Conservation (phyloP, 345 rosid species). For the Brassica juncea region DNA sequence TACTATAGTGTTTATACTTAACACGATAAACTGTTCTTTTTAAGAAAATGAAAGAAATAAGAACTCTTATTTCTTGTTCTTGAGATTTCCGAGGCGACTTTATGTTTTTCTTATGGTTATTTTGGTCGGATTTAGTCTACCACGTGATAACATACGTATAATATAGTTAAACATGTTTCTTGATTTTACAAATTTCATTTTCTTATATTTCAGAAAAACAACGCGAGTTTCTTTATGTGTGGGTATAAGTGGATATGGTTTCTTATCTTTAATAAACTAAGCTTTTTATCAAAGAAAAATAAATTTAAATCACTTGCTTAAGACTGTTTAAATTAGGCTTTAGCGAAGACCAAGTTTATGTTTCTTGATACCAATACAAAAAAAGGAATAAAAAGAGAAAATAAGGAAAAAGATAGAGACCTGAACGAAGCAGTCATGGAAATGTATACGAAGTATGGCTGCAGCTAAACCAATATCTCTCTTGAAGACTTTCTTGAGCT, state of each 20-base stretch:
- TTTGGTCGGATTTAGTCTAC: conserved; percentile 17
- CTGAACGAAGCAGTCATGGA: conserved; percentile 96
- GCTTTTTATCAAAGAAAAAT: neutral
- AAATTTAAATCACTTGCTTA: neutral
- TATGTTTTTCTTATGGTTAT: conserved; percentile 3
- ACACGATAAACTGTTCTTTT: neutral
- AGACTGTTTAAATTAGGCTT: neutral
- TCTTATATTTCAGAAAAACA: neutral
- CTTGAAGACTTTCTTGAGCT: conserved; percentile 63
- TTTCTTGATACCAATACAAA: neutral
- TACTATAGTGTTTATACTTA: neutral
- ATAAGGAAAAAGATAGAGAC: conserved; percentile 34
- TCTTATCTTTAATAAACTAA: neutral
- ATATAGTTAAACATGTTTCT: neutral
- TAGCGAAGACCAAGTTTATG: neutral
- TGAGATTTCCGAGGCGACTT: conserved; percentile 5
- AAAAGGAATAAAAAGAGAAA: neutral
- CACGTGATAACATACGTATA: conserved; percentile 5
- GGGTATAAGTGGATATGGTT: conserved; percentile 15
- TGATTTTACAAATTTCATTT: neutral
- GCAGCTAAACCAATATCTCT: conserved; percentile 85
- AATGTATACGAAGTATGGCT: conserved; percentile 85
- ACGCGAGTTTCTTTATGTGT: neutral
- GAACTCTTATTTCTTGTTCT: neutral
- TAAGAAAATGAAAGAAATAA: neutral